Base-by-base conservation (phyloP, 768 basidiomycete species). In the Mycena galericulata region DNA sequence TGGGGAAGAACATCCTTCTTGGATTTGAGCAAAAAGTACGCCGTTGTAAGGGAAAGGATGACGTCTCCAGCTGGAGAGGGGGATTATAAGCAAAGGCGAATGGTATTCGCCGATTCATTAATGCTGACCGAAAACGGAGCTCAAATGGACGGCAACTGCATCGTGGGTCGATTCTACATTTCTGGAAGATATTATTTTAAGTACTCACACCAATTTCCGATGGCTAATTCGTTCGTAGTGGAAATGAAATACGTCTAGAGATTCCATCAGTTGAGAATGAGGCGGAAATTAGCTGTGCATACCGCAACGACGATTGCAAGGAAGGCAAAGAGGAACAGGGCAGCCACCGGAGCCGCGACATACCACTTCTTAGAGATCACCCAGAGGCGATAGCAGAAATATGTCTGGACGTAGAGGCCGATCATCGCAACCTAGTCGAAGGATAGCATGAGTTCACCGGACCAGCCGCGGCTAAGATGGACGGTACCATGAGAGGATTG, bases 351-450 rank as follows among this genome's bases (percentile, higher is more conserved):
- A 2, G 45, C n/a, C 5, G 40, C 64, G 15, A 58, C 36, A 20
- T 20, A 66, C 55, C 45, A 62, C 15, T 34, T 43, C 20, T 62
- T 53, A 29, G 66, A 67, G 12, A 67, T 67, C 29, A 67, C 58
- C 32, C 36, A 43, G 36, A 62, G 66, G 20, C 59, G 59, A 10
- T 18, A 62, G 24, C 32, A 43, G 58, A 66, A 60, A 36, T 60
- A 66, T 2, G n/a, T 18, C 22, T 59, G 65, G 32, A 66, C 65
- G 27, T 67, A 62, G 24, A 67, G 12, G 15, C 59, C 66, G 20
- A 60, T 49, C 15, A 50, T 2, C 9, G 65, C 65, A 20, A 59
- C 65, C 54, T 40, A 24, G 22, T 26, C 4, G 14, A 24, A 18
- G 34, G 14, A n/a, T n/a, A 36, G 34, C 22, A n/a, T 55, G 12